These are phyloP conservation scores for Penicillium daleae DNA, from an alignment of 495 filamentous ascomycete genomes.

Conservation along the genomic window DNA sequence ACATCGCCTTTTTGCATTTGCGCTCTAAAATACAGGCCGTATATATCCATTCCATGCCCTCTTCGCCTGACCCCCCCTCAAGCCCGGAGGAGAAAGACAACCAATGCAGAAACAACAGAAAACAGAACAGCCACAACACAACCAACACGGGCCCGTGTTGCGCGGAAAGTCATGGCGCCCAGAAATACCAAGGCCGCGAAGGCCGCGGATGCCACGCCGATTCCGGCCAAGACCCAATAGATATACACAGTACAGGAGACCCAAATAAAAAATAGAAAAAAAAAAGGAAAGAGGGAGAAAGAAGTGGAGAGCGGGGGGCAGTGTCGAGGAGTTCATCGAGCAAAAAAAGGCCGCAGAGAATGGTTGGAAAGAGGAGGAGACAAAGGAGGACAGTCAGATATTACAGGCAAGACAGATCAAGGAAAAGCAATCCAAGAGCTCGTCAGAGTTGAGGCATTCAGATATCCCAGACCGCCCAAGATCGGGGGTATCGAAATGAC, in stretches of 20 bases:
- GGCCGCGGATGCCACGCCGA: slow-evolving; percentile 20
- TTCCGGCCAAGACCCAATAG: slow-evolving; percentile 31
- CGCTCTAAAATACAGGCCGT: slow-evolving; percentile 15
- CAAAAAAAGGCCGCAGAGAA: slow-evolving; percentile 11
- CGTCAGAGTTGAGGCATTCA: slow-evolving; percentile 3
- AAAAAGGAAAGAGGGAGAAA: slow-evolving; percentile 12
- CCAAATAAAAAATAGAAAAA: slow-evolving; percentile 9
- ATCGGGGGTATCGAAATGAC: background rate
- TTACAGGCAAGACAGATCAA: slow-evolving; percentile 17
- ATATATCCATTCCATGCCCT: slow-evolving; percentile 7
- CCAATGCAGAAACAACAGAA: slow-evolving; percentile 20
- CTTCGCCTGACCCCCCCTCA: slow-evolving; percentile 1
- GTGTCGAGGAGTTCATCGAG: slow-evolving; percentile 2
- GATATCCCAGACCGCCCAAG: background rate
- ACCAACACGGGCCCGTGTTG: slow-evolving; percentile 2
- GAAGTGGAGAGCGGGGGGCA: slow-evolving; percentile 10
- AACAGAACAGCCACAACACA: slow-evolving; percentile 18
- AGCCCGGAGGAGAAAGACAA: slow-evolving; percentile 10
- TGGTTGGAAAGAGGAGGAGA: slow-evolving; percentile 15
- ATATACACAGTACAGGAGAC: slow-evolving; percentile 26
- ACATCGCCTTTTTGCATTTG: slow-evolving; percentile 10
- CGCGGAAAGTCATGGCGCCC: slow-evolving; percentile 40
- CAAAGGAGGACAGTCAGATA: slow-evolving; percentile 9
- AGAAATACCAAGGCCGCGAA: slow-evolving; percentile 42
- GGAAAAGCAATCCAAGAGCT: slow-evolving; percentile 15